Percentiles rank a stretch among this genome's conserved stretches.
phyloP scores from a whole-genome alignment of 495 filamentous ascomycete species.

The Aspergillus sclerotiicarbonarius region DNA sequence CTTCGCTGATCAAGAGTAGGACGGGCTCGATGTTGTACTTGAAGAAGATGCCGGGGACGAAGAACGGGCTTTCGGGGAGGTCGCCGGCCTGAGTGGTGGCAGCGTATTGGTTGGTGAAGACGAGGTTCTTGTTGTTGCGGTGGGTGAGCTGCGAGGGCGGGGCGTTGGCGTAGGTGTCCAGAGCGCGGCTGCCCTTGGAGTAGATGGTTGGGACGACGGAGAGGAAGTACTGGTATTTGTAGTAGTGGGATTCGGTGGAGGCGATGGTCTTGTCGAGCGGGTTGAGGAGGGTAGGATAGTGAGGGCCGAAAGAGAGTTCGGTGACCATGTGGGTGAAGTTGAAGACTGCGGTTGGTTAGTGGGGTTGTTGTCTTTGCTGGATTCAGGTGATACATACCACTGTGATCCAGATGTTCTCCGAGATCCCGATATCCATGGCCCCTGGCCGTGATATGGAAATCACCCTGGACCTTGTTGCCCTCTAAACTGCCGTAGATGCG shows the following conservation, averaged over 20 bases:
- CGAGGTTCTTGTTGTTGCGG: constrained; percentile 45
- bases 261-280: constrained; percentile 90
- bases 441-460: constrained; percentile 96
- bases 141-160: constrained; percentile 21
- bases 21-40: constrained; percentile 99
- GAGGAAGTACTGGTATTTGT: constrained; percentile 98
- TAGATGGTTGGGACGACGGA: constrained; percentile 97
- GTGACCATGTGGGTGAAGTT: constrained; percentile 98
- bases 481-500: constrained; percentile 87
- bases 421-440: constrained; percentile 89
- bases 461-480: constrained; percentile 93
- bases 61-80: constrained; percentile 59
- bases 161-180: constrained; percentile 35
- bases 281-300: constrained; percentile 89
- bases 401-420: constrained; percentile 80
- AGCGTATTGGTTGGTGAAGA: constrained; percentile 97
- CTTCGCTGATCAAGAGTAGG: constrained; percentile 78
- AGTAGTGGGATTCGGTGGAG: constrained; percentile 72
- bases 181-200: constrained; percentile 55
- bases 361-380: background rate
- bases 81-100: constrained; percentile 77
- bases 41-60: constrained; percentile 91
- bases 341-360: constrained; percentile 58
- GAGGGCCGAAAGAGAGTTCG: constrained; percentile 94
- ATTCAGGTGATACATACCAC: constrained; percentile 49